Evolutionary conservation across 352 stramenopile genomes (phyloP).

Genomic region (Elongisporangium prolatum): DNA sequence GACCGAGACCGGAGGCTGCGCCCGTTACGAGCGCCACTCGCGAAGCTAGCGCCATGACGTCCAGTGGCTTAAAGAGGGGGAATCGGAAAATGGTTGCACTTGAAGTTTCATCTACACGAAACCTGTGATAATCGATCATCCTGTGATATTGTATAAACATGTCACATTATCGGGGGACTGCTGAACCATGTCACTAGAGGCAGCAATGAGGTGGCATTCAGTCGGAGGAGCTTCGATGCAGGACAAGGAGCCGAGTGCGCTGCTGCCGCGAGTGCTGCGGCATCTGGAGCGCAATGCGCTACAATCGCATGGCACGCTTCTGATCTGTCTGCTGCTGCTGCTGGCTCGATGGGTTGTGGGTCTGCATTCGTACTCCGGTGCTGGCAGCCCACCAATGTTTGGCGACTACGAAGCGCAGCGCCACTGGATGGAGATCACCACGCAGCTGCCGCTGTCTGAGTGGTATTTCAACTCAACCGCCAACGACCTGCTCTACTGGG

Average conservation of each 20-base stretch:
- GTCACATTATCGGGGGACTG: too few species aligned
- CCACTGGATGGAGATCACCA: constrained; percentile 99
- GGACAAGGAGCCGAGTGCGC: constrained; percentile 5
- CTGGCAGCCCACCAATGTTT: constrained; percentile 78
- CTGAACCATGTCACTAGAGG: not conserved
- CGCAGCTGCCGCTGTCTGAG: constrained; percentile 86
- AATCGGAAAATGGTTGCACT: constrained; percentile 12
- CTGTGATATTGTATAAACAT: not conserved
- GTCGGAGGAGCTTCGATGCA: not conserved
- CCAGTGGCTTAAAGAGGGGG: constrained; percentile 1
- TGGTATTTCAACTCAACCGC: constrained; percentile 93
- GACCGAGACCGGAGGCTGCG: constrained; percentile 91
- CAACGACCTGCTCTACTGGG: constrained; percentile 97
- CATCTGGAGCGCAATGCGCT: constrained; percentile 57
- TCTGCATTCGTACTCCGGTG: constrained; percentile 80
- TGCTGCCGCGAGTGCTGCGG: constrained; percentile 39
- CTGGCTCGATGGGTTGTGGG: constrained; percentile 74
- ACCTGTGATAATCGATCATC: not conserved
- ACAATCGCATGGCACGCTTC: constrained; percentile 27
- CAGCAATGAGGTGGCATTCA: not conserved
- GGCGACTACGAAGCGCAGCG: constrained; percentile 98
- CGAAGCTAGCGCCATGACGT: constrained; percentile 51
- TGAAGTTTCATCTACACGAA: constrained; percentile 1
- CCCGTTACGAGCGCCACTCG: constrained; percentile 90
- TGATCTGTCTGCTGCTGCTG: constrained; percentile 55